Percentiles rank a stretch among this genome's conserved stretches.
phyloP scores from a whole-genome alignment of 1,284 basidiomycete species.

The Apiotrichum siamense region DNA sequence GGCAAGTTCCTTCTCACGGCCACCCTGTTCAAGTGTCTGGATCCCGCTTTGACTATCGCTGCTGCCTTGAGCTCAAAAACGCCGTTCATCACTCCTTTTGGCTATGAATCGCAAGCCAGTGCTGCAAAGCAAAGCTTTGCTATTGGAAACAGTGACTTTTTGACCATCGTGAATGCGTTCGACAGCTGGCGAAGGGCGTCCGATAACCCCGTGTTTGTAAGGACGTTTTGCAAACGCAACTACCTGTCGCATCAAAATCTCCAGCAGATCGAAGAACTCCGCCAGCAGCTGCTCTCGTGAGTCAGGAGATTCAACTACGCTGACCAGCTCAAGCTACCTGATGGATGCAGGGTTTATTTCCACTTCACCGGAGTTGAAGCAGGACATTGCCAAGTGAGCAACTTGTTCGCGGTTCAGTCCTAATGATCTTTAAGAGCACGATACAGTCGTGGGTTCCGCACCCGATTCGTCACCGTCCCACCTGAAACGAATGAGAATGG shows the following conservation, averaged over 20 bases:
- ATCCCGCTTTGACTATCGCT: slow-evolving; percentile 92
- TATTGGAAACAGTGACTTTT: slow-evolving; percentile 86
- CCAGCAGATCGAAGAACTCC: slow-evolving; percentile 92
- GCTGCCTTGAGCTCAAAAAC: slow-evolving; percentile 89
- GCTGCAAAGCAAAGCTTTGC: slow-evolving; percentile 76
- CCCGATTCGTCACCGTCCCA: slow-evolving; percentile 72
- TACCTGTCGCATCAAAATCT: slow-evolving; percentile 89
- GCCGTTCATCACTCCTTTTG: slow-evolving; percentile 85
- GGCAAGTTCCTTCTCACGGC: slow-evolving; percentile 87
- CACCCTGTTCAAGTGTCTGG: slow-evolving; percentile 80
- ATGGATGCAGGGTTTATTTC: slow-evolving; percentile 82
- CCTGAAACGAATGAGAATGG: slow-evolving; percentile 66
- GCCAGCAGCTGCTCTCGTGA: slow-evolving; percentile 84
- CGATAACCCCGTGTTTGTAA: slow-evolving; percentile 56
- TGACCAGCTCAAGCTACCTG: slow-evolving; percentile 50
- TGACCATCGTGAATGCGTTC: slow-evolving; percentile 89
- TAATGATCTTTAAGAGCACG: slow-evolving; percentile 55
- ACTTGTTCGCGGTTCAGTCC: background rate
- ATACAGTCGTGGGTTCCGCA: slow-evolving; percentile 62
- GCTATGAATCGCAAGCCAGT: slow-evolving; percentile 80
- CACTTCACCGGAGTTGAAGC: slow-evolving; percentile 60
- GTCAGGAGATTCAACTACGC: slow-evolving; percentile 14
- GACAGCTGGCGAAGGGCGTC: slow-evolving; percentile 78
- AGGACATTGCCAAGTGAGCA: slow-evolving; percentile 64
- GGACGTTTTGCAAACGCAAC: slow-evolving; percentile 74